These are phyloP conservation scores for Cladosporium cucumerinum DNA, from an alignment of 2,329 filamentous ascomycete genomes.

Conservation along the genomic window DNA sequence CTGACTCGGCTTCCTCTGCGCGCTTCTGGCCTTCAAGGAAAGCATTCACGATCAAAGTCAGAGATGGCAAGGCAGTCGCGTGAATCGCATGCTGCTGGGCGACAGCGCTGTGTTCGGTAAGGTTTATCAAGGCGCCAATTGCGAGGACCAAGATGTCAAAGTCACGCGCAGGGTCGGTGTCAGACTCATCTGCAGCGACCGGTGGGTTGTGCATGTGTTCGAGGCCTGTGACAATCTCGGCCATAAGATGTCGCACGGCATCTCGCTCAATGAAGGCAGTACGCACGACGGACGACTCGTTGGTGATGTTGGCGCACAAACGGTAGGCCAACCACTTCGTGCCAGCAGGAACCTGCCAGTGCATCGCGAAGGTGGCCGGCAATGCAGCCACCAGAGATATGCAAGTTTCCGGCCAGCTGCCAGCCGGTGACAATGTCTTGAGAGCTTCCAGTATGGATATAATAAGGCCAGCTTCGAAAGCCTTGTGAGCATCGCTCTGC, in stretches of 20 bases:
- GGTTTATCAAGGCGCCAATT: slow-evolving; percentile 80
- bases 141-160: slow-evolving; percentile 73
- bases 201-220: slow-evolving; percentile 22
- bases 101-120: slow-evolving; percentile 70
- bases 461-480: slow-evolving; percentile 48
- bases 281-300: slow-evolving; percentile 56
- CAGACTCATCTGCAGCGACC: background rate
- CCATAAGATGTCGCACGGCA: slow-evolving; percentile 46
- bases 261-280: slow-evolving; percentile 55
- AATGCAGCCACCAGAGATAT: slow-evolving; percentile 22
- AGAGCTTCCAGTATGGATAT: slow-evolving; percentile 40
- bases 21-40: slow-evolving; percentile 30
- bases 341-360: slow-evolving; percentile 17
- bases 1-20: slow-evolving; percentile 59
- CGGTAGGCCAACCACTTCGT: slow-evolving; percentile 54
- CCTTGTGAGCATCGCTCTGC: slow-evolving; percentile 23
- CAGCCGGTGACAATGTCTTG: slow-evolving; percentile 22
- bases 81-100: slow-evolving; percentile 40
- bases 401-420: slow-evolving; percentile 25
- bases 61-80: slow-evolving; percentile 6
- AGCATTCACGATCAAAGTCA: slow-evolving; percentile 27
- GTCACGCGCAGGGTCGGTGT: slow-evolving; percentile 43
- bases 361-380: slow-evolving; percentile 16
- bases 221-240: slow-evolving; percentile 29
- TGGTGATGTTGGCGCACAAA: slow-evolving; percentile 80